Evolutionary conservation across 805 yeast genomes (phyloP), one percentile per base, ranked within the genome.

Genomic region (Cyberlindnera suaveolens): DNA sequence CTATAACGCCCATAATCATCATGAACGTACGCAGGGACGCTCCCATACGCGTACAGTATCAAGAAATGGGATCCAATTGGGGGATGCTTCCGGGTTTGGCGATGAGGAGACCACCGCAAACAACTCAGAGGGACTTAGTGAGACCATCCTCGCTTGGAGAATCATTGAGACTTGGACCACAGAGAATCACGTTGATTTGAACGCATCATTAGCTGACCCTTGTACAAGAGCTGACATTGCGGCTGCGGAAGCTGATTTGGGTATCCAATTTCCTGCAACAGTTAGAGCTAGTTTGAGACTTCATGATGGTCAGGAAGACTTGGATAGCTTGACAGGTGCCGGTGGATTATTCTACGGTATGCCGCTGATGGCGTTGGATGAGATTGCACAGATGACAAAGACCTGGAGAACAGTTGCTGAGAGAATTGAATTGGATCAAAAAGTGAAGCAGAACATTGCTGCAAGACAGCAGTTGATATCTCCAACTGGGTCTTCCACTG

Each of bases 251-350:
- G 75, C 77, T 53, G 97, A 91, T 61, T 68, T 89, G 57, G 80
- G 77, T 36, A 68, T 87, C 40, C 68, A 71, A 38, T 71, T 93
- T 36, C 99, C 99, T 1, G 68, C 79, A 3, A 86, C 91, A 43
- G 87, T 93, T 7, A 71, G 85, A 41, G 95, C 89, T 35, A 85
- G 91, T 36, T 77, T 76, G 57, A 75, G 80, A 55, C 65, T 84
- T 34, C 96, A 93, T 52, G 98, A 93, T 58, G 99, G 99, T 41
- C 99, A 93, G 66, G 85, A 82, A 45, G 74, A 74, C 33, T 72
- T 84, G 47, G 95, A 89, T 35, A 77, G 80, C 44, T 80, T 86
- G 47, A 74, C 80, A 4, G 88, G 80, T 23, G 69, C 75, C 20
- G 64, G 77, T 27, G 93, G 99, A 9, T 65, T 93, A 43, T 61